Evolutionary conservation across 2,329 filamentous ascomycete genomes (phyloP), one percentile per base, ranked within the genome.

Genomic region (Penicillium psychrosexuale): DNA sequence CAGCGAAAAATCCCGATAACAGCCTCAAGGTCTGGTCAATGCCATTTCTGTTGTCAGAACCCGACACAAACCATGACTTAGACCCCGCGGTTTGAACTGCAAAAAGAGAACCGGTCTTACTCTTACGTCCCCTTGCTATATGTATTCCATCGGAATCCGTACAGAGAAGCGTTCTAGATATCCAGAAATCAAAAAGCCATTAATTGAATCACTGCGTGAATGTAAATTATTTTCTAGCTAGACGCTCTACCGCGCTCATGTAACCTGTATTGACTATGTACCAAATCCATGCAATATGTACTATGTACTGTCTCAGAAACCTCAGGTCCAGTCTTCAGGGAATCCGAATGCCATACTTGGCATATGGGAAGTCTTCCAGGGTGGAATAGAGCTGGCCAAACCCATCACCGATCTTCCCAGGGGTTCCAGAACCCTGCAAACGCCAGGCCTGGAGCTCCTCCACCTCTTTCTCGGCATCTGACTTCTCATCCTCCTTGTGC

Each of bases 361-460:
- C 74, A 64, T 84, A 87, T 6, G 83, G 82, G 58, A 88, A 88
- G 3, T 77, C 70, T 60, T 82, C 83, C 66, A 88, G 66, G 2
- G 75, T 81, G 22, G 66, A 54, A 57, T 84, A 66, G 55, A 84
- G 63, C 61, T 79, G 77, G 0, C 72, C 84, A 79, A 81, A 86
- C 2, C 84, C 84, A 75, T 88, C 85, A 28, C 78, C 79, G 46
- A 85, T 69, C 67, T 80, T 72, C 0, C 85, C 84, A 3, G 79
- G 77, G 45, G 69, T 69, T 0, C 82, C 82, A 3, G 72, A 74
- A 54, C 71, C 72, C 56, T 73, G 68, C n/a, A 74, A 61, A 40
- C 73, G 65, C 52, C 58, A 62, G 27, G 69, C 67, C 48, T 75
- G 73, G 12, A 72, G 63, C 30, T 69, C 70, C 54, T 75, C 71